Base-by-base conservation (phyloP, 352 stramenopile species). In the Plasmopara muralis region DNA sequence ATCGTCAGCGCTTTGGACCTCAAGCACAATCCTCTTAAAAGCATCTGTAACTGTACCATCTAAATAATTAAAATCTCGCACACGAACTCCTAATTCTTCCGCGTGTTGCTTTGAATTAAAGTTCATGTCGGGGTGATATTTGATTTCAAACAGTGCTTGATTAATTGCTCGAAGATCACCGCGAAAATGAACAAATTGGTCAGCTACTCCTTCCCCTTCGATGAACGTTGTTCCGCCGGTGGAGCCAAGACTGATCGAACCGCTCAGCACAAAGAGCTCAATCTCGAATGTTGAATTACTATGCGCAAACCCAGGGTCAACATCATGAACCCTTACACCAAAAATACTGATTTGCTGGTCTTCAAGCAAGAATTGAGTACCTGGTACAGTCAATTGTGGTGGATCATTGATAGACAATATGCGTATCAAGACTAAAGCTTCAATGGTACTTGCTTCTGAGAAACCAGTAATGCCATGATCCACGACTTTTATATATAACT, bases 381-480 rank as follows among this genome's bases (percentile, higher is more conserved):
- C 67, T 14, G 81, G 78, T 9, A 89, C 68, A 33, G 62, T 59
- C 12, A 91, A 31, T 20, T 74, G 61, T 0, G 78, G 81, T 16
- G 54, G 50, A 42, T 91, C 78, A 43, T 91, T 89, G 34, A 87
- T 68, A 15, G 81, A 87, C 16, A 18, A 31, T 35, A 89, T 70
- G 6, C 39, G 49, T 49, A 91, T 47, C 14, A 39, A 12, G 13
- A 85, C 66, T 6, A 34, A 49, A 35, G 35, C 64, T 51, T 77
- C 63, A 31, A 85, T 60, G 5, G 61, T 67, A 9, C 61, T 67
- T 7, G 61, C 53, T 9, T 58, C 29, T 16, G 59, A 68, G 37
- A 79, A 91, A 2, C 75, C 81, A 5, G 74, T 87, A 13, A 77
- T 77, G 15, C 69, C 72, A 70, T 88, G 75, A 29, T 88, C 73